Conservation (phyloP, 75 land plant species). For the Pinus taeda region DNA sequence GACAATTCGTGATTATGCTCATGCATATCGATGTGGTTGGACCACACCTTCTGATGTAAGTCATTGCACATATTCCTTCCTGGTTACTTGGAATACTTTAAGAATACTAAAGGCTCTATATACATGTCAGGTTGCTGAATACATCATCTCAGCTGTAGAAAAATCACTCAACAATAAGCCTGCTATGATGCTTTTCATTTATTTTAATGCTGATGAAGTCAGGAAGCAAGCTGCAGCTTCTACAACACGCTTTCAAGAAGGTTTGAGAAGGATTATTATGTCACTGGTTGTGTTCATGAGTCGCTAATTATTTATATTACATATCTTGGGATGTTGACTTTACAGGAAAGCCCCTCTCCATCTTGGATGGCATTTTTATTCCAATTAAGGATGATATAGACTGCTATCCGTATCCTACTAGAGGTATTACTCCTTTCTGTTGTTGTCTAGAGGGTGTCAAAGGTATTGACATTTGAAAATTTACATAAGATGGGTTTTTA, state of each 20-base stretch:
- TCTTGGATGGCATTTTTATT: constrained; percentile 84
- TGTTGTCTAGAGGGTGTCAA: neutral
- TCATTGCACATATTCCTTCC: neutral
- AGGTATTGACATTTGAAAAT: neutral
- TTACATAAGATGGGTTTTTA: neutral
- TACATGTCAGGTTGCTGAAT: constrained; percentile 77
- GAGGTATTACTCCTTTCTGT: constrained; percentile 28
- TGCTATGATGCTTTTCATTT: constrained; percentile 52
- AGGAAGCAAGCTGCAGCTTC: constrained; percentile 90
- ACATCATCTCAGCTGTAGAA: constrained; percentile 62
- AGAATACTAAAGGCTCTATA: constrained; percentile 4
- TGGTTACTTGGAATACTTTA: neutral
- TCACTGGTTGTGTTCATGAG: neutral
- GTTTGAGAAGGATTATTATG: constrained; percentile 24
- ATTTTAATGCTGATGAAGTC: constrained; percentile 57
- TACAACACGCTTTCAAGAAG: constrained; percentile 76
- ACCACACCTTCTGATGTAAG: constrained; percentile 67
- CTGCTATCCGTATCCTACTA: constrained; percentile 70
- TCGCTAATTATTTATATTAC: constrained; percentile 2
- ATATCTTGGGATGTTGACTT: neutral
- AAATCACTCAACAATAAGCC: constrained; percentile 49
- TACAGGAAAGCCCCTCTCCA: constrained; percentile 72
- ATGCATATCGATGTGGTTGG: constrained; percentile 66
- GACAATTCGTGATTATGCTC: constrained; percentile 94
- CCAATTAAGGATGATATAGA: constrained; percentile 91